Percentiles rank a stretch among this genome's conserved stretches.
phyloP scores from a whole-genome alignment of 805 yeast genomes.

The Yarrowia phangngaensis region DNA sequence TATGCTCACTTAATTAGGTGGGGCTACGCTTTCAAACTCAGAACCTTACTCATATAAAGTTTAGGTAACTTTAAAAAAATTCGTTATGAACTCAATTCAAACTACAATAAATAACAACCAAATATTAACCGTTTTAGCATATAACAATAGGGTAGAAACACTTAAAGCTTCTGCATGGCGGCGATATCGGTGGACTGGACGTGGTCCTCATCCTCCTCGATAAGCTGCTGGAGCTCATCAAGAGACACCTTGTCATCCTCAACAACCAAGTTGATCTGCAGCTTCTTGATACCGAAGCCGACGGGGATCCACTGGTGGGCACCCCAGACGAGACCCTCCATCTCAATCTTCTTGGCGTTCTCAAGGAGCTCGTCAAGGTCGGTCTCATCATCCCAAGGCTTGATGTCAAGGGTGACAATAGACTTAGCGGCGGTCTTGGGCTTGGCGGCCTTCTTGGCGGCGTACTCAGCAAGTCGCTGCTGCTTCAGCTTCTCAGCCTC shows the following conservation, averaged over 20 bases:
- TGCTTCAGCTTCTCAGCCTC: conserved; percentile 97
- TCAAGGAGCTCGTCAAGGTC: conserved; percentile 84
- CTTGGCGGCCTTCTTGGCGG: conserved; percentile 94
- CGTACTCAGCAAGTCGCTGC: conserved; percentile 96
- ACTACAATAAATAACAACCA: no score
- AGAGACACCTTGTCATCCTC: conserved; percentile 95
- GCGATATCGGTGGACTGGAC: conserved; percentile 98
- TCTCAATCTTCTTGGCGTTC: conserved; percentile 76
- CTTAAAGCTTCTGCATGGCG: conserved; percentile 96
- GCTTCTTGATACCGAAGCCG: conserved; percentile 99
- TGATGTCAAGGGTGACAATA: conserved; percentile 91
- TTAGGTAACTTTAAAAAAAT: no score
- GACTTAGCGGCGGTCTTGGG: conserved; percentile 99
- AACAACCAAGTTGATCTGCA: conserved; percentile 96
- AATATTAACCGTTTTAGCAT: conserved; percentile 26
- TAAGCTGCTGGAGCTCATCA: conserved; percentile 71
- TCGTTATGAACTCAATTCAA: no score
- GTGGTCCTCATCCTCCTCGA: conserved; percentile 95
- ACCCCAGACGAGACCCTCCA: conserved; percentile 98
- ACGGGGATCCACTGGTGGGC: conserved; percentile 93
- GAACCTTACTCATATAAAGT: no score
- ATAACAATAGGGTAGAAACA: conserved; percentile 14
- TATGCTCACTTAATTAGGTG: no score
- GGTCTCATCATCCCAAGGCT: conserved; percentile 99
- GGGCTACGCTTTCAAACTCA: no score